Evolutionary conservation across 2,329 filamentous ascomycete genomes (phyloP).

Genomic region (Colletotrichum gloeosporioides): DNA sequence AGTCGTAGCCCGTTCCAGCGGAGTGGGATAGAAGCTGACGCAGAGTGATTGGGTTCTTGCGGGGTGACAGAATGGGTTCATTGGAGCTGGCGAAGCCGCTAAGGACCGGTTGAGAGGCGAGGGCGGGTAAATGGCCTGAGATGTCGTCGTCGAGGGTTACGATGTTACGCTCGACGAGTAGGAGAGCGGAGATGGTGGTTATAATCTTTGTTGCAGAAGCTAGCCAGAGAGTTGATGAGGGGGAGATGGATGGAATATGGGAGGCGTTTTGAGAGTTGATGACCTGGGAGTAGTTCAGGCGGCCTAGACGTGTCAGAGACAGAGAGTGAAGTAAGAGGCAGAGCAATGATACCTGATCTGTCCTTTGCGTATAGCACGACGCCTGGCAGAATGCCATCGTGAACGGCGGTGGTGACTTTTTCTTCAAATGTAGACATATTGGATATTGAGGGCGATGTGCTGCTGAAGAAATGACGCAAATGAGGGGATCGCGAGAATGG

Average conservation of each 20-base stretch:
- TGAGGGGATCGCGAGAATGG: not conserved
- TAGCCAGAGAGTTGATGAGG: conserved; percentile 28
- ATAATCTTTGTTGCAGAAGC: conserved; percentile 49
- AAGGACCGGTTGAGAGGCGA: conserved; percentile 47
- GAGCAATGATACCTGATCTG: not conserved
- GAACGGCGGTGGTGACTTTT: not conserved
- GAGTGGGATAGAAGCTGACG: conserved; percentile 53
- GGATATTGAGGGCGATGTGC: not conserved
- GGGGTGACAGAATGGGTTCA: conserved; percentile 30
- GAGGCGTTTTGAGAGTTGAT: not conserved
- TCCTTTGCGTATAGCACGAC: conserved; percentile 3
- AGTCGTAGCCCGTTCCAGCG: conserved; percentile 47
- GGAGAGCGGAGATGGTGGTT: conserved; percentile 55
- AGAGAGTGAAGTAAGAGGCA: not conserved
- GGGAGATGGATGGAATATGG: not conserved
- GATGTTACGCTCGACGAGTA: conserved; percentile 56
- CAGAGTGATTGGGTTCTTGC: conserved; percentile 44
- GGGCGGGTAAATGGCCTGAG: conserved; percentile 43
- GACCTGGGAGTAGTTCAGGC: conserved; percentile 6
- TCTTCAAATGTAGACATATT: conserved; percentile 1
- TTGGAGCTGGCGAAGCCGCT: conserved; percentile 41
- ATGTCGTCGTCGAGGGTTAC: conserved; percentile 53
- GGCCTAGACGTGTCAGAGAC: not conserved
- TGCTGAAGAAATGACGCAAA: not conserved
- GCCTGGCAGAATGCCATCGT: not conserved